Evolutionary conservation across 2,329 filamentous ascomycete species (phyloP), one percentile per base, ranked within the genome.

Genomic region (Shiraia sp.): DNA sequence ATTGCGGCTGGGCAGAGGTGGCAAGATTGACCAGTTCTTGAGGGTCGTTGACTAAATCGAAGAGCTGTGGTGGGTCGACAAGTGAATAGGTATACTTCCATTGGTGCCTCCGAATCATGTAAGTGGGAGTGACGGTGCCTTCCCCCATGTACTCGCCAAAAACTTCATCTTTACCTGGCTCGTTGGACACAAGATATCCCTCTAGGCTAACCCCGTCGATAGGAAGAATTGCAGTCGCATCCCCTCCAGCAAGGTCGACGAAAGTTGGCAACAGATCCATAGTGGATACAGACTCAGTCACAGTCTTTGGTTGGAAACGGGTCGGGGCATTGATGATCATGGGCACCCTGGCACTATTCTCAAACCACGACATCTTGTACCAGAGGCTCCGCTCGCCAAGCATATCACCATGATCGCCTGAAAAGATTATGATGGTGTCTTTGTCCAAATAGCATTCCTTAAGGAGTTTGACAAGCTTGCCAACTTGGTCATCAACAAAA

Each of bases 321-420:
- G 83, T 78, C 17, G 91, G 91, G 59, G 91, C 83, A 69, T 90
- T 86, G 66, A 96, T 80, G 52, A 96, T 77, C 65, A 96, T 84
- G 1, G 91, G 91, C 15, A 96, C 91, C 19, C 91, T 86, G 32
- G 90, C 89, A 10, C 90, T 95, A 28, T 86, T 86, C 78, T 96
- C 91, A 61, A 90, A 96, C 80, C 93, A 96, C 64, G 83, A 90
- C 91, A 96, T 96, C 79, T 96, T 96, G 77, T 96, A 91, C 91
- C 91, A 96, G 32, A 96, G 75, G 5, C 88, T 87, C 38, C 90
- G 85, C 75, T 96, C 91, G 45, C 91, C 91, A 6, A 96, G 81
- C 91, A 96, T 96, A 70, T 96, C 91, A 41, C 91, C 91, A 63
- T 96, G 91, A 66, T 96, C 91, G 31, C 91, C 90, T 44, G 87